Evolutionary conservation across 2,329 filamentous ascomycete genomes (phyloP).

Genomic region (Aschersonia sp.): DNA sequence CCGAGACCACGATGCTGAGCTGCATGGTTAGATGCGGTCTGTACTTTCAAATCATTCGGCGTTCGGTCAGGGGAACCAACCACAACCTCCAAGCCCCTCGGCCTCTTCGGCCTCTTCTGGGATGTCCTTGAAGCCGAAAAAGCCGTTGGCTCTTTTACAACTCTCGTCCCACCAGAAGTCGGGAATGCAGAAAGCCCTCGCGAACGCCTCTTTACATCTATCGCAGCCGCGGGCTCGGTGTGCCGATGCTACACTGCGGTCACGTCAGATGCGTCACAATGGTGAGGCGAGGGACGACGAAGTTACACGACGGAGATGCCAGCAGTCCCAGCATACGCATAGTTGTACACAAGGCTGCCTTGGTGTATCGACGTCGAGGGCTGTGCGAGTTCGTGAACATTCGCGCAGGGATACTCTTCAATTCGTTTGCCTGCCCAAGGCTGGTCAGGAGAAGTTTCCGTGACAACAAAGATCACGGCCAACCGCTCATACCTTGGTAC

Average conservation of each 20-base stretch:
- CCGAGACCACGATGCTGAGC: slow-evolving; percentile 1
- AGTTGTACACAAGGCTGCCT: background rate
- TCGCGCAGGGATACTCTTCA: background rate
- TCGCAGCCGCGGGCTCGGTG: background rate
- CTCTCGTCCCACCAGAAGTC: slow-evolving; percentile 2
- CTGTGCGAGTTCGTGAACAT: background rate
- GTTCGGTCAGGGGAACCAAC: background rate
- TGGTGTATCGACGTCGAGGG: background rate
- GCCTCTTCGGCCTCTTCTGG: background rate
- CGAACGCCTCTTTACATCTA: background rate
- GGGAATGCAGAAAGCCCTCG: slow-evolving; percentile 1
- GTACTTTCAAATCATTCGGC: background rate
- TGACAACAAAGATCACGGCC: no score
- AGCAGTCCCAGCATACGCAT: background rate
- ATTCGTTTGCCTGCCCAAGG: no score
- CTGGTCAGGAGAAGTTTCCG: no score
- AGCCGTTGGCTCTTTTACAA: slow-evolving; percentile 5
- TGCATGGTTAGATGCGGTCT: background rate
- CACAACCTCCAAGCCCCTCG: background rate
- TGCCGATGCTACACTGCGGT: background rate
- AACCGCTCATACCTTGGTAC: no score
- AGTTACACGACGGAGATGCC: background rate
- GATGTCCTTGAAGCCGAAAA: slow-evolving; percentile 6
- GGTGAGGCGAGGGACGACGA: background rate
- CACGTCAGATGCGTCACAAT: background rate